These are phyloP conservation scores for Fomitopsis betulina DNA, from an alignment of 1,284 basidiomycete species.

Conservation along the genomic window DNA sequence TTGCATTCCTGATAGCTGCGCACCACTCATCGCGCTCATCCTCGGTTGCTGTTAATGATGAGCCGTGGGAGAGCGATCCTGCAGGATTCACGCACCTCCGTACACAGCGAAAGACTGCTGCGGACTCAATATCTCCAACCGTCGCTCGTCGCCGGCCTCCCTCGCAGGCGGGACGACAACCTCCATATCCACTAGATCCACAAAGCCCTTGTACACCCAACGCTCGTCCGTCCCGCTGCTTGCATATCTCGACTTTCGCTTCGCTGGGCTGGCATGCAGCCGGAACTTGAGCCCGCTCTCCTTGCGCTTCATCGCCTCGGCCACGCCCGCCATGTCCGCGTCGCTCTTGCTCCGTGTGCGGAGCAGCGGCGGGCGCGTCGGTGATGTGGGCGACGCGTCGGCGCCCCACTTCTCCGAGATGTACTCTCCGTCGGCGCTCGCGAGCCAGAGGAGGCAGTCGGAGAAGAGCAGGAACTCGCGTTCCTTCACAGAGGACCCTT, in stretches of 20 bases:
- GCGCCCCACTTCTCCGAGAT: constrained; percentile 25
- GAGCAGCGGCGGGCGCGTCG: constrained; percentile 31
- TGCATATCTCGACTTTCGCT: constrained; percentile 34
- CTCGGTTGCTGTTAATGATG: constrained; percentile 37
- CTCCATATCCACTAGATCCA: constrained; percentile 72
- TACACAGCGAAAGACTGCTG: constrained; percentile 75
- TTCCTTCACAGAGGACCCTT: constrained; percentile 46
- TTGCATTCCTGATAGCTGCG: constrained; percentile 65
- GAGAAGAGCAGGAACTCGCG: constrained; percentile 79
- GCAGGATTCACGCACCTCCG: constrained; percentile 44
- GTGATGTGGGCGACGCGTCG: constrained; percentile 8
- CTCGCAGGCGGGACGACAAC: constrained; percentile 57
- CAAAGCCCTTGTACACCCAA: constrained; percentile 67
- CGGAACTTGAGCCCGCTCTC: constrained; percentile 23
- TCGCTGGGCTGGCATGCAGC: constrained; percentile 23
- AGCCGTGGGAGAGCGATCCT: not conserved
- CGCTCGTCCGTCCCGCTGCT: constrained; percentile 46
- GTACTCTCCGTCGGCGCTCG: constrained; percentile 38
- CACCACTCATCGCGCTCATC: constrained; percentile 70
- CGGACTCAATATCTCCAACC: constrained; percentile 73
- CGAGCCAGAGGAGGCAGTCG: constrained; percentile 77
- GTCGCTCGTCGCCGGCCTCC: constrained; percentile 42
- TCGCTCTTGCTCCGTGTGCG: constrained; percentile 59
- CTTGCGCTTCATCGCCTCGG: constrained; percentile 14
- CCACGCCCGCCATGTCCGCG: constrained; percentile 37